A percentile compares a stretch with the other conserved stretches of the same genome.
Conservation (phyloP, 345 rosid species). For the Brassica carinata region DNA sequence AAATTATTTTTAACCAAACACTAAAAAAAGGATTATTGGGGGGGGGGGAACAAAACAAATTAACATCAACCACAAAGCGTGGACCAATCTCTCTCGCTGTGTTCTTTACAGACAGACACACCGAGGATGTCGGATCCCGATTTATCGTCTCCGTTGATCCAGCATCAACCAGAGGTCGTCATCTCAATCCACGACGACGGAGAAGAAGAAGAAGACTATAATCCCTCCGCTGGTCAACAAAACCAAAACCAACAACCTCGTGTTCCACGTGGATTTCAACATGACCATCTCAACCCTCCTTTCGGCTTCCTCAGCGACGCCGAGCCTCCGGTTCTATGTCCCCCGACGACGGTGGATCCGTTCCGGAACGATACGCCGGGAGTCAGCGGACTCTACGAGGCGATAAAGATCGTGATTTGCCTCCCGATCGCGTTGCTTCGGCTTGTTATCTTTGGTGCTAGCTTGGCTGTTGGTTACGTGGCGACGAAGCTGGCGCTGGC, state of each 20-base stretch:
- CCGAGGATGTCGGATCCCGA: slow-evolving; percentile 59
- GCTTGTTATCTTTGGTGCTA: slow-evolving; percentile 63
- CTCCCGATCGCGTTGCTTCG: slow-evolving; percentile 70
- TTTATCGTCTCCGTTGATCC: slow-evolving; percentile 62
- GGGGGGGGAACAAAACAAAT: slow-evolving; percentile 15
- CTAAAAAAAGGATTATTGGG: neutral
- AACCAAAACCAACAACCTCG: slow-evolving; percentile 7
- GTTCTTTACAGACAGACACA: slow-evolving; percentile 11
- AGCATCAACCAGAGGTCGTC: slow-evolving; percentile 43
- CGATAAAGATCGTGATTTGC: slow-evolving; percentile 62
- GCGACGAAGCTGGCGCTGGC: slow-evolving; percentile 75
- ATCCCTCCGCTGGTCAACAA: slow-evolving; percentile 11
- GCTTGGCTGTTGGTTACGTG: slow-evolving; percentile 63
- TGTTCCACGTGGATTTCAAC: slow-evolving; percentile 19
- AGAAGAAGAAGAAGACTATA: slow-evolving; percentile 31
- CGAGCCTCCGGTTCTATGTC: slow-evolving; percentile 50
- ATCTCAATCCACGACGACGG: slow-evolving; percentile 46
- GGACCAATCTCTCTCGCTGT: slow-evolving; percentile 32
- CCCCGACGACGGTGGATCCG: slow-evolving; percentile 65
- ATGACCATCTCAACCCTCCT: slow-evolving; percentile 42
- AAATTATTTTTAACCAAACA: neutral
- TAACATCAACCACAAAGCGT: slow-evolving; percentile 37
- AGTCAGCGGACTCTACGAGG: slow-evolving; percentile 70
- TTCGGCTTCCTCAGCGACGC: slow-evolving; percentile 60
- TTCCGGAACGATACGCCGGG: slow-evolving; percentile 64